Evolutionary conservation across 345 rosid species (phyloP).

Genomic region (Citrus australasica): DNA sequence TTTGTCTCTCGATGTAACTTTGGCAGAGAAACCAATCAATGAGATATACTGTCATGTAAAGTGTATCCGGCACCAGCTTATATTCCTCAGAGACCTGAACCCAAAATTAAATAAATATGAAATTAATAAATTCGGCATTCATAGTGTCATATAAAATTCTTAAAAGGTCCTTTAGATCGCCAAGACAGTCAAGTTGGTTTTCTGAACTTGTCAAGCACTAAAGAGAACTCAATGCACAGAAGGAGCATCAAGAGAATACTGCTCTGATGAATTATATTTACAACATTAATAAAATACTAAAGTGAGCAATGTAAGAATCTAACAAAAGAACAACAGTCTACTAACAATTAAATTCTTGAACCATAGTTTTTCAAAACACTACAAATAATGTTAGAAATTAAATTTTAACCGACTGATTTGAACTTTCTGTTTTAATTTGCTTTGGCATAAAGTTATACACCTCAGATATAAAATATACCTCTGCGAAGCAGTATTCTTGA

Average conservation of each 20-base stretch:
- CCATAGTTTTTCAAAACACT: neutral
- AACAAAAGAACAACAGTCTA: neutral
- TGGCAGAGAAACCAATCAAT: constrained; percentile 77
- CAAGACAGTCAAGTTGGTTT: neutral
- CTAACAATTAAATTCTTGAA: neutral
- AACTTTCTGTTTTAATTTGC: neutral
- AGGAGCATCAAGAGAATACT: no score
- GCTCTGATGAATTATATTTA: neutral
- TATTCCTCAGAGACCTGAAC: constrained; percentile 94
- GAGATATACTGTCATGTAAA: constrained; percentile 76
- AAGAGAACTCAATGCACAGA: no score
- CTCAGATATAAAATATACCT: neutral
- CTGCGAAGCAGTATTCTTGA: neutral
- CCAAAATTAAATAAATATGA: constrained; percentile 7
- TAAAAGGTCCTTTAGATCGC: neutral
- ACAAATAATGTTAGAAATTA: neutral
- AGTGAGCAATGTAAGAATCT: neutral
- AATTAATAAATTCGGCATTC: neutral
- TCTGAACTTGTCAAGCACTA: no score
- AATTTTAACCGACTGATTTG: neutral
- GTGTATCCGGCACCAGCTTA: constrained; percentile 80
- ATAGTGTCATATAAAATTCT: neutral
- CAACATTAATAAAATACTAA: neutral
- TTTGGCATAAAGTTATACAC: neutral
- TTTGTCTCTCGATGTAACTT: constrained; percentile 63